Base-by-base conservation (phyloP, 2,329 filamentous ascomycete genomes). In the Fusarium citri region DNA sequence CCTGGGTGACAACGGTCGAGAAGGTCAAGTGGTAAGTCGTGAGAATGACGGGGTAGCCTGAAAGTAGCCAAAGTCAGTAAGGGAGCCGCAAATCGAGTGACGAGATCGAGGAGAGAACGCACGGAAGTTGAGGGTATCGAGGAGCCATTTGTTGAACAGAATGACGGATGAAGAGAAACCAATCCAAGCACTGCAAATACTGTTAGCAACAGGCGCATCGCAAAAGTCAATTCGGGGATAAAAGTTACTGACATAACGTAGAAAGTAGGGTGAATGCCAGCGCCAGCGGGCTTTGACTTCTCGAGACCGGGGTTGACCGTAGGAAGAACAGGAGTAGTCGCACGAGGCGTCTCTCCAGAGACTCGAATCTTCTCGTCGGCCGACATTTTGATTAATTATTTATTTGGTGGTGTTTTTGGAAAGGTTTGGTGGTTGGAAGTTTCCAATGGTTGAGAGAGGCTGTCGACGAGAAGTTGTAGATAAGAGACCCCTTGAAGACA, bases 131-230 rank as follows among this genome's bases (percentile, higher is more conserved):
- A 91, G 87, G 41, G 91, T 94, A 77, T 95, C 91, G 68, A 98
- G 88, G 77, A 99, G 94, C 89, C 93, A 97, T 89, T 99, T 99
- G 90, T 99, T 98, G 91, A 98, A 98, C 68, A 99, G 86, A 80
- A 99, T 99, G 78, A 98, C 94, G 76, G 92, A 93, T 45, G 94
- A 97, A 78, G 93, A 97, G 80, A 98, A 87, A 64, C 90, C 85
- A 78, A 99, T 98, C 96, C 96, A 99, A 74, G 90, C 86, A 76
- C 94, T 97, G 80, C 43, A 55, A n/a, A 40, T 18, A 34, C 41
- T 14, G 61, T 74, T 62, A 74, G 68, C 58, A 59, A 43, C 15
- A 11, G 40, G 42, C 40, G 55, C 55, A 37, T 55, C 30, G 53
- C 20, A 11, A 31, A 26, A 46, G 26, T 42, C 41, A 62, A 61